Percentiles rank a stretch among this genome's conserved stretches.
Evolutionary conservation across 1,139 yeast species (phyloP).

Genomic region (Kurtzmaniella quercitrusa): DNA sequence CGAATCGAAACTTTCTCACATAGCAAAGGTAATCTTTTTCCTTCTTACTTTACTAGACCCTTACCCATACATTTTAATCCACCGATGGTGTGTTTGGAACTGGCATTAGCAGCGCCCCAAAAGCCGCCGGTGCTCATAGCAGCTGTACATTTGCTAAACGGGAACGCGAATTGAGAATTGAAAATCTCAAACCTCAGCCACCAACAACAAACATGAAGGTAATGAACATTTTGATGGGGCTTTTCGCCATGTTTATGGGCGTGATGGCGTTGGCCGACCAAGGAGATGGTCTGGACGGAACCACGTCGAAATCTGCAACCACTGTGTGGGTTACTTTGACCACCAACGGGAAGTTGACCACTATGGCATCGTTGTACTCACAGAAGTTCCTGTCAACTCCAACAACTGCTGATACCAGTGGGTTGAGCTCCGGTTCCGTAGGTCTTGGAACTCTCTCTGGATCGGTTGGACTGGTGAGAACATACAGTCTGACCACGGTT

Average conservation of each 20-base stretch:
- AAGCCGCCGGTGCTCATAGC: not conserved
- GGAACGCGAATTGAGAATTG: not conserved
- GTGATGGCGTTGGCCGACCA: slow-evolving; percentile 21
- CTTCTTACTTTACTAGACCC: no score
- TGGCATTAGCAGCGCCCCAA: no score
- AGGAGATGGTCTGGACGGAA: slow-evolving; percentile 15
- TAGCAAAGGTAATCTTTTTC: no score
- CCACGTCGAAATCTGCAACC: slow-evolving; percentile 14
- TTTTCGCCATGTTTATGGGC: slow-evolving; percentile 10
- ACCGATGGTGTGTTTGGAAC: no score
- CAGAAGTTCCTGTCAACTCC: slow-evolving; percentile 30
- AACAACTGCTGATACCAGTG: slow-evolving; percentile 18
- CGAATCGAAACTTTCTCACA: no score
- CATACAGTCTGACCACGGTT: slow-evolving; percentile 29
- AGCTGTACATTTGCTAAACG: not conserved
- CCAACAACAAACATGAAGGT: slow-evolving; percentile 11
- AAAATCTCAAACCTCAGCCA: not conserved
- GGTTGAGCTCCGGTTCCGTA: slow-evolving; percentile 25
- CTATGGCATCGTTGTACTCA: slow-evolving; percentile 24
- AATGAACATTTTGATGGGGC: slow-evolving; percentile 6
- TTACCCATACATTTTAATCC: no score
- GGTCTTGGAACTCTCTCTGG: slow-evolving; percentile 38
- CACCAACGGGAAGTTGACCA: slow-evolving; percentile 24
- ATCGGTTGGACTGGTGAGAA: slow-evolving; percentile 30
- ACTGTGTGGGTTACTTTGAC: slow-evolving; percentile 38